phyloP scores from a whole-genome alignment of 495 filamentous ascomycete species.

The Amphirosellinia nigrospora region DNA sequence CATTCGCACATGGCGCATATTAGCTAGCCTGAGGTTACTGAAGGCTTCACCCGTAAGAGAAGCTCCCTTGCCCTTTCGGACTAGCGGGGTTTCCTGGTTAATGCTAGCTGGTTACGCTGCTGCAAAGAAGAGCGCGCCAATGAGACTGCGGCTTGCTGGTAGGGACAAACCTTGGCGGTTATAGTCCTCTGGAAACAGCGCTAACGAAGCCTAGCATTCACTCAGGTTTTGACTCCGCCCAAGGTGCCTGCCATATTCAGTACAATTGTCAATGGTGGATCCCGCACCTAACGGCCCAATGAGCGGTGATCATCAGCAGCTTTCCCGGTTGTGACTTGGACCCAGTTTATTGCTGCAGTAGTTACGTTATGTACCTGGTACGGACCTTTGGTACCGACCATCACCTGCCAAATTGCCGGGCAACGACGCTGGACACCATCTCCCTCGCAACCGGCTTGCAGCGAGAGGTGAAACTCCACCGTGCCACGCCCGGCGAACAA shows the following conservation, averaged over 20 bases:
- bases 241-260: conserved; percentile 26
- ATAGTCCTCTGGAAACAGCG: conserved; percentile 17
- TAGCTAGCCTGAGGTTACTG: not conserved
- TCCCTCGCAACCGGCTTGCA: conserved; percentile 27
- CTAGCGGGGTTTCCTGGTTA: conserved; percentile 9
- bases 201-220: conserved; percentile 15
- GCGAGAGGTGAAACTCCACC: conserved; percentile 27
- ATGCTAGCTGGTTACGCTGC: no score
- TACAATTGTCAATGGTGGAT: not conserved
- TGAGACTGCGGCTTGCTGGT: not conserved
- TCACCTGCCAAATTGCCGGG: conserved; percentile 22
- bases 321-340: conserved; percentile 11
- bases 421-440: conserved; percentile 25
- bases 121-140: not conserved
- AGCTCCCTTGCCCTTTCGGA: not conserved
- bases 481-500: conserved; percentile 24
- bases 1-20: conserved; percentile 14
- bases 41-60: conserved; percentile 1
- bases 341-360: conserved; percentile 14
- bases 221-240: not conserved
- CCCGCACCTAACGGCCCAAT: conserved; percentile 8
- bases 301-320: conserved; percentile 14
- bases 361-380: not conserved
- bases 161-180: conserved; percentile 5
- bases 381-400: not conserved